A percentile compares a stretch with the other conserved stretches of the same genome.
Evolutionary conservation across 2,329 filamentous ascomycete species (phyloP).

Genomic region (Chalaropsis thielavioides): DNA sequence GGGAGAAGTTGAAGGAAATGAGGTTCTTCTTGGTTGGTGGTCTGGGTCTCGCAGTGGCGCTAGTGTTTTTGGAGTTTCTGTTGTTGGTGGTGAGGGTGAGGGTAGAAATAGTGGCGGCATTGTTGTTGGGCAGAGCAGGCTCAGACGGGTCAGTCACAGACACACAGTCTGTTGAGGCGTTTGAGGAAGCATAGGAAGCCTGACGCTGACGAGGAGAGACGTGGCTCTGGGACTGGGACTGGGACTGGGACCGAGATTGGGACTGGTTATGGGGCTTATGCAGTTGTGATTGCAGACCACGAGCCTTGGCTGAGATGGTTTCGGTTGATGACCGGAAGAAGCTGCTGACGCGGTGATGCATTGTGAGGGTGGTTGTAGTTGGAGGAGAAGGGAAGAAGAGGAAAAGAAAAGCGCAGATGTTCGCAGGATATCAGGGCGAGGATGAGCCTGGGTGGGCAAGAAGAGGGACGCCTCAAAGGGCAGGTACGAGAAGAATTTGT

Average conservation of each 20-base stretch:
- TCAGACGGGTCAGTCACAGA: slow-evolving; percentile 30
- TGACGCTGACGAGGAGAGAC: slow-evolving; percentile 12
- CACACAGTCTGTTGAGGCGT: slow-evolving; percentile 21
- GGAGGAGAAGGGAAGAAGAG: neutral
- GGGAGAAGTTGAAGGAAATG: slow-evolving; percentile 24
- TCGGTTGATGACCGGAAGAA: slow-evolving; percentile 45
- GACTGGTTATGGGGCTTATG: slow-evolving; percentile 17
- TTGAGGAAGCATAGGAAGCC: slow-evolving; percentile 15
- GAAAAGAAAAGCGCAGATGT: neutral
- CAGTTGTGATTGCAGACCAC: slow-evolving; percentile 11
- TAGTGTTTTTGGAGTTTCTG: slow-evolving; percentile 14
- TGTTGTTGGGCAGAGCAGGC: slow-evolving; percentile 24
- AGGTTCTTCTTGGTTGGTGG: slow-evolving; percentile 27
- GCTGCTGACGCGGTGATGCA: slow-evolving; percentile 44
- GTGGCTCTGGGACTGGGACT: slow-evolving; percentile 4
- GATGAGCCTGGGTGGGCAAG: neutral
- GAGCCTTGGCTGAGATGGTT: slow-evolving; percentile 26
- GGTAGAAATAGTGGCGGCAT: slow-evolving; percentile 30
- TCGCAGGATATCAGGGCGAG: too few species aligned
- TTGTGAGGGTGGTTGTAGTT: slow-evolving; percentile 23
- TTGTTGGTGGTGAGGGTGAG: slow-evolving; percentile 25
- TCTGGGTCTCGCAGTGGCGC: slow-evolving; percentile 21
- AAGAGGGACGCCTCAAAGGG: neutral
- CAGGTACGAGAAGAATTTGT: slow-evolving; percentile 5
- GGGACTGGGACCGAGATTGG: slow-evolving; percentile 12